Evolutionary conservation across 805 yeast genomes (phyloP), one percentile per base, ranked within the genome.

Genomic region (Nakazawaea wyomingensis): DNA sequence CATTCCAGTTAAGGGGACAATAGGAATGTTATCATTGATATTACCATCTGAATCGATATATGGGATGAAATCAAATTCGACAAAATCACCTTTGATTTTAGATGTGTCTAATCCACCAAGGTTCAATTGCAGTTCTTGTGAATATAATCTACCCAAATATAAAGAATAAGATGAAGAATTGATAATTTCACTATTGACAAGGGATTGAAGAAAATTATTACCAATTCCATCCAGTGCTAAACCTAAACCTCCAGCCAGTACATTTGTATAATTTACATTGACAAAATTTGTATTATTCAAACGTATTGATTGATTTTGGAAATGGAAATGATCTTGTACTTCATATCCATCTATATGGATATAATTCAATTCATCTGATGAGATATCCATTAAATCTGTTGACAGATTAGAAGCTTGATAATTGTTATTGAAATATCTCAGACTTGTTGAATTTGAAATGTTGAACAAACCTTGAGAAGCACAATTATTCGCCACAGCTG

Each of bases 101-200:
- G 62, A 57, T 8, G 66, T 61, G 52, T 80, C 77, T 4, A 83
- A 74, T 3, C 76, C 78, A 9, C 93, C 90, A 2, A 82, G 63
- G 6, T 80, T 55, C 10, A 83, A 45, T 34, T 54, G 55, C 8
- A 74, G 70, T 21, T 54, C 39, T 18, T 54, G 24, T 4, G 40
- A 34, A 45, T 53, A 54, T 41, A 57, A 55, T 4, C 51, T 53
- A 9, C 64, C 62, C 13, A 70, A 41, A 54, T 68, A 68, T 26
- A 75, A 49, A 0, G 81, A 75, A 51, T 69, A 76, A 0, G 76
- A 63, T 4, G 67, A 52, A 1, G 72, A 49, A 26, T 60, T 54
- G 21, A 74, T 64, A 4, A 58, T 13, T 0, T 55, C 61, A 1
- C 52, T 41, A 1, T 54, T 47, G 3, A 52, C 60, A 42, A 75